These are phyloP conservation scores for Leccinum olivaceopallidum DNA, from an alignment of 768 basidiomycete genomes.

Conservation along the genomic window DNA sequence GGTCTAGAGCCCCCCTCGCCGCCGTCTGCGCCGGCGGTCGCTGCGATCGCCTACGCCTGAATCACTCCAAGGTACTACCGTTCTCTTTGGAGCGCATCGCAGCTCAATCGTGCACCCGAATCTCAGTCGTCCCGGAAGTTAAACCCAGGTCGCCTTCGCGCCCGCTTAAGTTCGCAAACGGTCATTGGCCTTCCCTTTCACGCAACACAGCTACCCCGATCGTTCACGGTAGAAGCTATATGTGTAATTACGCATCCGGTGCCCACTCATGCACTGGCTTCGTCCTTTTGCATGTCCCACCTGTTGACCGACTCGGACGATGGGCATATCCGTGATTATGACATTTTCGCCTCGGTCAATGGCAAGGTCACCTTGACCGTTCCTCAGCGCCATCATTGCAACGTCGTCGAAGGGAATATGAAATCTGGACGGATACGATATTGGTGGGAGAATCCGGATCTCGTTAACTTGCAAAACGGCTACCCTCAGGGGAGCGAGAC, in stretches of 20 bases:
- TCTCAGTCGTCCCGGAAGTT: conserved; percentile 24
- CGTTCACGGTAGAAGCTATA: conserved; percentile 87
- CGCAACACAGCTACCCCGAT: conserved; percentile 43
- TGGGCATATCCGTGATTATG: conserved; percentile 91
- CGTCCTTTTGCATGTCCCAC: conserved; percentile 87
- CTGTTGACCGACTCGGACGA: conserved; percentile 91
- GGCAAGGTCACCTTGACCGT: conserved; percentile 84
- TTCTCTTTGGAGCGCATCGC: neutral
- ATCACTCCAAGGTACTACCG: conserved; percentile 33
- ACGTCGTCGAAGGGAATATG: conserved; percentile 89
- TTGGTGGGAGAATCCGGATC: conserved; percentile 84
- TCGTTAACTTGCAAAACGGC: conserved; percentile 20
- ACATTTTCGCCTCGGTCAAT: conserved; percentile 87
- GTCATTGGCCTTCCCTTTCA: conserved; percentile 37
- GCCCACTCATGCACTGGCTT: conserved; percentile 84
- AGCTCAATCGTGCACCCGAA: conserved; percentile 22
- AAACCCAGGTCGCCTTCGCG: conserved; percentile 49
- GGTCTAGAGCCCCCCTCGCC: conserved; percentile 30
- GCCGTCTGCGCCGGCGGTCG: conserved; percentile 29
- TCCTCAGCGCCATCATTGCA: conserved; percentile 85
- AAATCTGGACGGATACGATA: conserved; percentile 83
- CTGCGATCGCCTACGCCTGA: conserved; percentile 21
- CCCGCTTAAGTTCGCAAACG: conserved; percentile 53
- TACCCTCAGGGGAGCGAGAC: conserved; percentile 49
- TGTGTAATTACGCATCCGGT: conserved; percentile 89